phyloP scores from a whole-genome alignment of 1,284 basidiomycete genomes.

The Ustilago vetiveriae region DNA sequence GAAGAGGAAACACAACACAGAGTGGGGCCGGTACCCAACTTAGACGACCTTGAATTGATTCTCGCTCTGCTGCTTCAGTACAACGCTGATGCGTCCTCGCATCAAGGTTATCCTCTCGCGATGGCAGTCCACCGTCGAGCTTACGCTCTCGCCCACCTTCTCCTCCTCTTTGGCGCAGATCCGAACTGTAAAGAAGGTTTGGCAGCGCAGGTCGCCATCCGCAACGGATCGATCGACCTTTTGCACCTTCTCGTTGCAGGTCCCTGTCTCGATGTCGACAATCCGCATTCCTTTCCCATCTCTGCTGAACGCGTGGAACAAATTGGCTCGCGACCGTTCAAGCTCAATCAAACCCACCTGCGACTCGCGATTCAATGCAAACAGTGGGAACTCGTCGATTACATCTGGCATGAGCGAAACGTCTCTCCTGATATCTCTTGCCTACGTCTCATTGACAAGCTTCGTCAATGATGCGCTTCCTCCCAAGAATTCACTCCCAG shows the following conservation, averaged over 20 bases:
- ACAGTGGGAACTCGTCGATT: conserved; percentile 36
- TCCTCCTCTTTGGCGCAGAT: conserved; percentile 31
- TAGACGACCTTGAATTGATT: conserved; percentile 13
- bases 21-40: conserved; percentile 16
- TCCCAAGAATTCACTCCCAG: background rate
- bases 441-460: conserved; percentile 29
- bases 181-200: conserved; percentile 26
- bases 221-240: conserved; percentile 16
- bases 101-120: conserved; percentile 35
- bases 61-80: conserved; percentile 16
- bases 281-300: background rate
- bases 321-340: background rate
- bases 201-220: conserved; percentile 36
- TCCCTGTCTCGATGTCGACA: background rate
- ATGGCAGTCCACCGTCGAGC: conserved; percentile 37
- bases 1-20: background rate
- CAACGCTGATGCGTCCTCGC: conserved; percentile 25
- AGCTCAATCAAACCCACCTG: conserved; percentile 15
- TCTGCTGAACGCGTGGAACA: background rate
- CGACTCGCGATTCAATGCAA: conserved; percentile 22
- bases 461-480: conserved; percentile 4
- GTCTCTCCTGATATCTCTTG: conserved; percentile 39
- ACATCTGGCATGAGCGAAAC: conserved; percentile 28
- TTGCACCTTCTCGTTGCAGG: conserved; percentile 22
- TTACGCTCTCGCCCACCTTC: conserved; percentile 20